Evolutionary conservation across 2,329 filamentous ascomycete species (phyloP).

Genomic region (Fusarium acutatum): DNA sequence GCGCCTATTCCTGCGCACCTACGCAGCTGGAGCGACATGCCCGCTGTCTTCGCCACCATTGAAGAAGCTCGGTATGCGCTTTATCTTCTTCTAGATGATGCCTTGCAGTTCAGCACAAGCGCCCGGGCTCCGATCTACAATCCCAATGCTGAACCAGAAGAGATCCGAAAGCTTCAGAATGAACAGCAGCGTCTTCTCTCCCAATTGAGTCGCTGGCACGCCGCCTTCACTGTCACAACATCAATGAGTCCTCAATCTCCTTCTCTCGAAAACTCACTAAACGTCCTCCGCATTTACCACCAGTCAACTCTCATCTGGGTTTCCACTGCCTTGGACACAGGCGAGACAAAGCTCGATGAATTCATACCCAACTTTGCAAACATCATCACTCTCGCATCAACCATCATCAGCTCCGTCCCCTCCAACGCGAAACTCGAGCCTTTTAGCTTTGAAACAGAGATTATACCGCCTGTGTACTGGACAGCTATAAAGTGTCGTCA

Average conservation of each 20-base stretch:
- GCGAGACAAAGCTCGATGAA: conserved; percentile 48
- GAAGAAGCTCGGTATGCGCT: conserved; percentile 45
- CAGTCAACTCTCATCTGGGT: conserved; percentile 48
- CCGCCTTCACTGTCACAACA: conserved; percentile 43
- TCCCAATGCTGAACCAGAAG: conserved; percentile 34
- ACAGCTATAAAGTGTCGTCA: conserved; percentile 52
- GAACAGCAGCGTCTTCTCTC: conserved; percentile 48
- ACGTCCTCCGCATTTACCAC: conserved; percentile 50
- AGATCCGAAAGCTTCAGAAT: conserved; percentile 39
- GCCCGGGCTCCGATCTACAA: conserved; percentile 40
- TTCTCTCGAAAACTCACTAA: conserved; percentile 18
- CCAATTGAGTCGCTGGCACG: conserved; percentile 42
- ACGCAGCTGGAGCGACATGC: conserved; percentile 43
- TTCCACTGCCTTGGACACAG: conserved; percentile 41
- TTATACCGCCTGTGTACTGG: conserved; percentile 54
- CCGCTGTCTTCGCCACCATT: conserved; percentile 47
- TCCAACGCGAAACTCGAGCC: conserved; percentile 20
- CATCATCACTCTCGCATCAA: conserved; percentile 48
- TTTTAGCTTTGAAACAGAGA: conserved; percentile 55
- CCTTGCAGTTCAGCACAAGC: conserved; percentile 47
- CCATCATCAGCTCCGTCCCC: conserved; percentile 36
- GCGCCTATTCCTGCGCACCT: conserved; percentile 49
- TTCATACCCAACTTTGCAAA: conserved; percentile 48
- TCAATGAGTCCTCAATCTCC: conserved; percentile 35
- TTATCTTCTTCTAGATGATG: conserved; percentile 53